These are phyloP conservation scores for Aspergillus floridensis DNA, from an alignment of 2,329 filamentous ascomycete genomes.

Conservation along the genomic window DNA sequence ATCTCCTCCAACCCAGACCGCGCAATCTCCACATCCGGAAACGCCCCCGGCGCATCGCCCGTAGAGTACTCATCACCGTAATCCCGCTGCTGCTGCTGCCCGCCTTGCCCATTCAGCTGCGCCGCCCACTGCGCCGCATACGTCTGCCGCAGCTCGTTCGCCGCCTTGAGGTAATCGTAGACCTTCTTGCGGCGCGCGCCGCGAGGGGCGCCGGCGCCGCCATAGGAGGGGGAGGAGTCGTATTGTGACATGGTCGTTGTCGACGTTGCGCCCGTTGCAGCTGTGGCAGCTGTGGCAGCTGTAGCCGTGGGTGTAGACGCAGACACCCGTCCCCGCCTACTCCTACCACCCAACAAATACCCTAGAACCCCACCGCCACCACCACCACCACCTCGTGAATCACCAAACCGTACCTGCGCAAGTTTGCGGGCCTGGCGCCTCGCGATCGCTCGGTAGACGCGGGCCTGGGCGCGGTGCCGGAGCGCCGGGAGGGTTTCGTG, in stretches of 20 bases:
- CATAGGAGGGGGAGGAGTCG: slow-evolving; percentile 24
- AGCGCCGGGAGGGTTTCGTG: slow-evolving; percentile 71
- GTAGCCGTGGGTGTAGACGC: background rate
- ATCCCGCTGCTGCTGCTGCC: slow-evolving; percentile 21
- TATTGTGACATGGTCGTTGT: slow-evolving; percentile 26
- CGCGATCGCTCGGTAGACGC: slow-evolving; percentile 72
- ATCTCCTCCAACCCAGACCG: slow-evolving; percentile 83
- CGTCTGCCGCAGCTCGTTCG: slow-evolving; percentile 67
- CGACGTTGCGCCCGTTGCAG: slow-evolving; percentile 12
- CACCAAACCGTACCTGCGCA: slow-evolving; percentile 38
- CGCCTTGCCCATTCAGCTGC: slow-evolving; percentile 40
- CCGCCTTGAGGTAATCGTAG: slow-evolving; percentile 68
- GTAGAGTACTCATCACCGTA: slow-evolving; percentile 44
- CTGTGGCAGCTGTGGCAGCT: no score
- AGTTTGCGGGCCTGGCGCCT: slow-evolving; percentile 57
- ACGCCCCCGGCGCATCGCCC: slow-evolving; percentile 65
- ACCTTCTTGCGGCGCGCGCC: slow-evolving; percentile 77
- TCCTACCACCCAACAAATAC: slow-evolving; percentile 25
- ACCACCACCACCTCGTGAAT: slow-evolving; percentile 9
- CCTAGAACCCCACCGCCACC: slow-evolving; percentile 24
- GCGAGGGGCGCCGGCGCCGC: slow-evolving; percentile 35
- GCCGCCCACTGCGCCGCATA: slow-evolving; percentile 57
- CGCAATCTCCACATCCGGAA: slow-evolving; percentile 80
- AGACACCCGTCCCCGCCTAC: slow-evolving; percentile 17
- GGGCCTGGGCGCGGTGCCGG: slow-evolving; percentile 69